Percentiles rank a stretch among this genome's conserved stretches.
Conservation (phyloP, 2,329 filamentous ascomycete genomes). For the Aspergillus viridinutans region DNA sequence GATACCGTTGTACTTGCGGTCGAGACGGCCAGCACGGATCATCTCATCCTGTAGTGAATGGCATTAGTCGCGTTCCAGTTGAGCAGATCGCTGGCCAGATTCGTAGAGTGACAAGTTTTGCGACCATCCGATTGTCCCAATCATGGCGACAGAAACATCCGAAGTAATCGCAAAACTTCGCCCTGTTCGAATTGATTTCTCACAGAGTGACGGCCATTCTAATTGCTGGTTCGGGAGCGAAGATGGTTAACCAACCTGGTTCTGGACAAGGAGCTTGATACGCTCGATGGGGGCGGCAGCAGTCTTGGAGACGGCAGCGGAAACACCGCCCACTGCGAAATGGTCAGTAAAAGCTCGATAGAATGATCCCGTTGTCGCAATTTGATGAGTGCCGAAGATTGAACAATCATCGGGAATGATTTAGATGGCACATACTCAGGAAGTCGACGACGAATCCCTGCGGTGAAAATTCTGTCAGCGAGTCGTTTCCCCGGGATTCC, state of each 20-base stretch:
- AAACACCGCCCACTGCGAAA: conserved; percentile 93
- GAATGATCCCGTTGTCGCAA: neutral
- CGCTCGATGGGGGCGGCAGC: conserved; percentile 99
- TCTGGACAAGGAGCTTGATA: conserved; percentile 99
- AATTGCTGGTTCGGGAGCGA: neutral
- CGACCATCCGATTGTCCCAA: neutral
- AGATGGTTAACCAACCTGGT: conserved; percentile 71
- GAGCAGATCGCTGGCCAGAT: neutral
- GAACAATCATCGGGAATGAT: conserved; percentile 1
- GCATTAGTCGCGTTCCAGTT: neutral
- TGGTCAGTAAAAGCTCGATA: conserved; percentile 37
- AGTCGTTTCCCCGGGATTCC: neutral
- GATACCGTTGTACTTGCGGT: conserved; percentile 95
- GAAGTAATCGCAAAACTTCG: neutral
- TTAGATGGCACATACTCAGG: conserved; percentile 72
- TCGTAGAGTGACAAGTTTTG: conserved; percentile 7
- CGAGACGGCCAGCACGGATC: conserved; percentile 96
- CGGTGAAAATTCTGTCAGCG: conserved; percentile 30
- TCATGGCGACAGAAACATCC: neutral
- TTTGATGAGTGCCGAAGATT: conserved; percentile 9
- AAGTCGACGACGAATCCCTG: conserved; percentile 97
- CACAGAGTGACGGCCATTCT: neutral
- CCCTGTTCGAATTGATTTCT: neutral
- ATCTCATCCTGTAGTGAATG: conserved; percentile 81
- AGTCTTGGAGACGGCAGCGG: conserved; percentile 99